Conservation (phyloP, 202 grass and related monocot species). For the Zoysia matrella region DNA sequence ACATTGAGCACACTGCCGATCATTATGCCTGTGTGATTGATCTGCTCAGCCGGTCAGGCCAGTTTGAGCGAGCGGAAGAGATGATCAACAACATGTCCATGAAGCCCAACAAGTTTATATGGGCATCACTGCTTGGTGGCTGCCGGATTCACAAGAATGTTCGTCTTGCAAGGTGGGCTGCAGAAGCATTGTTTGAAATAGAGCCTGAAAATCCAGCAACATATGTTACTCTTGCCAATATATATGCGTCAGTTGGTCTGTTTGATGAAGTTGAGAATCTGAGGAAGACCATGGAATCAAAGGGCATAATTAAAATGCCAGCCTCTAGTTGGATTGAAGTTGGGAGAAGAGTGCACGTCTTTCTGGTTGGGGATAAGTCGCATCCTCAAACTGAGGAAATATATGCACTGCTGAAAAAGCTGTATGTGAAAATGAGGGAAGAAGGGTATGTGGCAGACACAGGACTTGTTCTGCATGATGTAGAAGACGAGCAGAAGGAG, state of each 20-base stretch:
- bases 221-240: conserved; percentile 85
- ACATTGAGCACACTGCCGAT: conserved; percentile 63
- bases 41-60: conserved; percentile 69
- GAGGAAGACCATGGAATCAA: conserved; percentile 64
- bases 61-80: conserved; percentile 65
- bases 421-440: conserved; percentile 61
- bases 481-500: conserved; percentile 81
- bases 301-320: conserved; percentile 64
- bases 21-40: conserved; percentile 88
- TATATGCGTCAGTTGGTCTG: conserved; percentile 61
- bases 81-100: conserved; percentile 63
- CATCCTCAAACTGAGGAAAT: conserved; percentile 67
- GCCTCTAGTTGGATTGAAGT: conserved; percentile 79
- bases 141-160: conserved; percentile 76
- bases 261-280: conserved; percentile 71
- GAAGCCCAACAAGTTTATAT: conserved; percentile 88
- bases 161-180: conserved; percentile 53
- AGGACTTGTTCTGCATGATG: conserved; percentile 76
- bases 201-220: conserved; percentile 86
- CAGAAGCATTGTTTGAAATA: conserved; percentile 74
- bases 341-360: conserved; percentile 66
- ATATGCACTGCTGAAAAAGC: conserved; percentile 46
- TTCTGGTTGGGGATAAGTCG: conserved; percentile 62
- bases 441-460: conserved; percentile 80
- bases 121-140: conserved; percentile 82